A percentile compares a stretch with the other conserved stretches of the same genome.
Conservation (phyloP, 2,329 filamentous ascomycete species). For the Neoscytalidium dimidiatum region DNA sequence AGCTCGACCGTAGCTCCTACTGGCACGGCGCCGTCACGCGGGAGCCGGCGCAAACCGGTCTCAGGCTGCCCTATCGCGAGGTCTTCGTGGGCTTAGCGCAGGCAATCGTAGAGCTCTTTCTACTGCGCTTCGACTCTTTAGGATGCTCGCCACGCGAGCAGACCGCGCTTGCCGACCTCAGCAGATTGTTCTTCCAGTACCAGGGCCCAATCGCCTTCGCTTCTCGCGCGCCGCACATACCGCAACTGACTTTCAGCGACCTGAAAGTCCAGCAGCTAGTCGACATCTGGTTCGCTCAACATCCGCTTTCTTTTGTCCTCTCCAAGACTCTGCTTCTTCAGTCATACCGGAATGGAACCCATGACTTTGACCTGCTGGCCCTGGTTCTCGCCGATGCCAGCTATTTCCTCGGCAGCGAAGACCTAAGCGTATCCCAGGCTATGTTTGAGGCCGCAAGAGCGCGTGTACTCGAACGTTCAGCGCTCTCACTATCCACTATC, state of each 20-base stretch:
- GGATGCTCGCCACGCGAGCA: conserved; percentile 3
- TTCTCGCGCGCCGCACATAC: neutral
- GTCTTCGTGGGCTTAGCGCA: conserved; percentile 2
- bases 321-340: conserved; percentile 46
- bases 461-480: conserved; percentile 22
- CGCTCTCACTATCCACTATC: conserved; percentile 29
- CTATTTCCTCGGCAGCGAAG: conserved; percentile 28
- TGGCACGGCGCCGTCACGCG: neutral
- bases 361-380: conserved; percentile 43
- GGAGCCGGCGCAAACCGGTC: neutral
- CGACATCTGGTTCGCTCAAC: conserved; percentile 46
- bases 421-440: conserved; percentile 31
- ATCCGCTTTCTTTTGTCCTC: conserved; percentile 44
- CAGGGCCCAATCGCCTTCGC: neutral
- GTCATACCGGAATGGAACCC: conserved; percentile 41
- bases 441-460: conserved; percentile 39
- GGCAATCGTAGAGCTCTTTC: neutral
- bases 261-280: conserved; percentile 30
- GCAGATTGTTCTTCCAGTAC: neutral
- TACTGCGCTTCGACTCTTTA: neutral
- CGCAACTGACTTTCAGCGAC: neutral
- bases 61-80: neutral
- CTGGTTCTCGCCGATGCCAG: conserved; percentile 44
- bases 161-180: neutral
- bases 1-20: neutral